Conservation (phyloP, 805 yeast genomes). For the Lachancea dasiensis region DNA sequence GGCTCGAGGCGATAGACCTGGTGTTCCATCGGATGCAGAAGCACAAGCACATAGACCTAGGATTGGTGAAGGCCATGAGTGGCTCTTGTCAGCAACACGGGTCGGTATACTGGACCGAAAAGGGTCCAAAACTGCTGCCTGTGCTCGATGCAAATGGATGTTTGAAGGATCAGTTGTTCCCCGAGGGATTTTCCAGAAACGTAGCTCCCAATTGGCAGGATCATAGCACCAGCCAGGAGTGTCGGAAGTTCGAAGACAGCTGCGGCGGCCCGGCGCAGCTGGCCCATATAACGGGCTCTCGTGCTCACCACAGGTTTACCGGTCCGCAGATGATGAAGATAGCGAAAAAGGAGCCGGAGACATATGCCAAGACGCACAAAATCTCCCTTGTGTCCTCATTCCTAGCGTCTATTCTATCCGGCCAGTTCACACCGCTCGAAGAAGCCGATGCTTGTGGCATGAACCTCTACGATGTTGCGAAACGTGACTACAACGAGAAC, state of each 20-base stretch:
- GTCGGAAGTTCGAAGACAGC: constrained; percentile 50
- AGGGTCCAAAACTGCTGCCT: constrained; percentile 39
- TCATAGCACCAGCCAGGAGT: constrained; percentile 73
- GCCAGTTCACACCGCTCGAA: constrained; percentile 59
- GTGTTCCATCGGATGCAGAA: constrained; percentile 47
- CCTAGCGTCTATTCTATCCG: constrained; percentile 63
- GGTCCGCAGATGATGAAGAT: constrained; percentile 87
- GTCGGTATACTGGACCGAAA: constrained; percentile 68
- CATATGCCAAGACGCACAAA: constrained; percentile 50
- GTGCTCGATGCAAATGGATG: constrained; percentile 31
- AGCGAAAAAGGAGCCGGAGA: constrained; percentile 43
- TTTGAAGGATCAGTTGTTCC: constrained; percentile 43
- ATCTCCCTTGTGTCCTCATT: constrained; percentile 77
- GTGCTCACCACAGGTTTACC: constrained; percentile 84
- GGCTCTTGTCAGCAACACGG: constrained; percentile 96
- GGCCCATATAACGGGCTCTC: constrained; percentile 72
- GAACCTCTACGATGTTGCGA: constrained; percentile 73
- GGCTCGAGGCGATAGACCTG: constrained; percentile 77
- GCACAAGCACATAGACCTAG: constrained; percentile 48
- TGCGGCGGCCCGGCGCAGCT: constrained; percentile 54
- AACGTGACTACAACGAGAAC: constrained; percentile 48
- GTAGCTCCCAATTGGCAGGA: constrained; percentile 94
- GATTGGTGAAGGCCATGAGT: constrained; percentile 55
- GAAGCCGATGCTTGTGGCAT: constrained; percentile 90
- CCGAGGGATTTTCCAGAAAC: constrained; percentile 51